Conservation (phyloP, 345 rosid species). For the Excoecaria cochinchinensis region DNA sequence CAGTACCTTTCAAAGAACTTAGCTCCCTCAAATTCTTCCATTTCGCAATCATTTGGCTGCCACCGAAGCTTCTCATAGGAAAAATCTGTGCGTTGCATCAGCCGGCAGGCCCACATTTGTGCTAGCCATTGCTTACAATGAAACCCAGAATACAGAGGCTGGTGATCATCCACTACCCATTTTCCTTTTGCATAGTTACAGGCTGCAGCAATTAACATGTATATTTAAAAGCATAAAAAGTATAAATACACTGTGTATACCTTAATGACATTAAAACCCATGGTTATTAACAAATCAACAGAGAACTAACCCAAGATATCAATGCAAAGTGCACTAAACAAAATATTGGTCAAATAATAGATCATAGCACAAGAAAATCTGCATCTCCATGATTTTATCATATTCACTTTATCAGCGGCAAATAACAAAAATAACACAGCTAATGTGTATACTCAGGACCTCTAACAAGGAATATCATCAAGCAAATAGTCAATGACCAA, state of each 20-base stretch:
- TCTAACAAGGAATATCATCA: neutral
- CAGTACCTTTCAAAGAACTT: conserved; percentile 72
- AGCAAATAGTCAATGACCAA: neutral
- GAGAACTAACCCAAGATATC: neutral
- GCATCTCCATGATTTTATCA: neutral
- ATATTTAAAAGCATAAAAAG: conserved; percentile 11
- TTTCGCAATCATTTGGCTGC: conserved; percentile 81
- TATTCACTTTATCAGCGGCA: neutral
- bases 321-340: neutral
- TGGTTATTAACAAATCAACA: conserved; percentile 1
- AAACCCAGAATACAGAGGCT: conserved; percentile 77
- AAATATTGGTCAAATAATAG: neutral
- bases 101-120: conserved; percentile 87
- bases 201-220: conserved; percentile 33
- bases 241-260: neutral
- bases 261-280: neutral
- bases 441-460: neutral
- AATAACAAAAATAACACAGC: neutral
- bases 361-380: neutral
- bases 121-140: conserved; percentile 90
- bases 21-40: conserved; percentile 72
- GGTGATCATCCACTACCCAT: conserved; percentile 76
- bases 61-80: conserved; percentile 71
- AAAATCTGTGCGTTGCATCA: conserved; percentile 85
- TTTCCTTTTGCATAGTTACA: conserved; percentile 87